Percentiles rank a stretch among this genome's conserved stretches.
phyloP scores from a whole-genome alignment of 495 filamentous ascomycete genomes.

The Hypoxylon lenormandii region DNA sequence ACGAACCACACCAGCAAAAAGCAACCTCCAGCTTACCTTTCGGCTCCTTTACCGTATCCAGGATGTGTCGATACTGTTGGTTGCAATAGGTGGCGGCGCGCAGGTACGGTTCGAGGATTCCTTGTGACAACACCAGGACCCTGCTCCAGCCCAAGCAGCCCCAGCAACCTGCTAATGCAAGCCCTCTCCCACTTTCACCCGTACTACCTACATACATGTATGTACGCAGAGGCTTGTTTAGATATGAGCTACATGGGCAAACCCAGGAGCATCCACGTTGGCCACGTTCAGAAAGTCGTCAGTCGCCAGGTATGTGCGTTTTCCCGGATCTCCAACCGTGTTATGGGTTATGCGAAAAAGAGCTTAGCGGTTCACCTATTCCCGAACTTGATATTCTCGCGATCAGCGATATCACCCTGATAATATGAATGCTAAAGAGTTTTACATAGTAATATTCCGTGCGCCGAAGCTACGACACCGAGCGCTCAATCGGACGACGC shows the following conservation, averaged over 20 bases:
- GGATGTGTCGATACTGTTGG: slow-evolving; percentile 25
- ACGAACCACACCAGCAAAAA: slow-evolving; percentile 40
- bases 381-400: slow-evolving; percentile 34
- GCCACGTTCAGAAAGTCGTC: slow-evolving; percentile 27
- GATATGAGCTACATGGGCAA: slow-evolving; percentile 14
- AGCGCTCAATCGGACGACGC: neutral
- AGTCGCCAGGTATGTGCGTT: slow-evolving; percentile 22
- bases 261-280: slow-evolving; percentile 28
- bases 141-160: neutral
- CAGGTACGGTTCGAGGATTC: slow-evolving; percentile 29
- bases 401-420: slow-evolving; percentile 16
- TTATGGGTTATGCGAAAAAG: slow-evolving; percentile 21
- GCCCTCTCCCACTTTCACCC: slow-evolving; percentile 20
- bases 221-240: too few species aligned
- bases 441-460: slow-evolving; percentile 10
- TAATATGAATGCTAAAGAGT: slow-evolving; percentile 8
- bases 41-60: slow-evolving; percentile 41
- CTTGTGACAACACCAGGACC: slow-evolving; percentile 22
- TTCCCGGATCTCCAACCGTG: slow-evolving; percentile 29
- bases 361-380: slow-evolving; percentile 22
- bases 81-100: slow-evolving; percentile 11
- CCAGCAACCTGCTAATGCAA: slow-evolving; percentile 22
- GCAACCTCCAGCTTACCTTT: slow-evolving; percentile 8
- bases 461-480: slow-evolving; percentile 3
- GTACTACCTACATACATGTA: too few species aligned